A percentile compares a stretch with the other conserved stretches of the same genome.
These are phyloP conservation scores for Sisymbrium altissimum DNA, from an alignment of 345 rosid species.

Conservation along the genomic window DNA sequence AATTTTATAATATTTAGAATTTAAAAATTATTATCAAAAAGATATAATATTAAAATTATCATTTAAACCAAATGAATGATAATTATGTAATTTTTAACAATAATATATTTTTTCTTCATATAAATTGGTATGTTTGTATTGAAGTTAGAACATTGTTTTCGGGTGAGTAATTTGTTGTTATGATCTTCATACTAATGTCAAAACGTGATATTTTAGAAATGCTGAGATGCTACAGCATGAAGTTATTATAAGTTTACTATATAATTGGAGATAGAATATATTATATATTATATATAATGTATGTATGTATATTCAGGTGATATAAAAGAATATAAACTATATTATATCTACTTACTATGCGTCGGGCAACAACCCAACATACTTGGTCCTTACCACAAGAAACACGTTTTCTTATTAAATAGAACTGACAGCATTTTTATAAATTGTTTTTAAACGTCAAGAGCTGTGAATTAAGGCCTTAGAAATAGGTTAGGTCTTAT, in stretches of 20 bases:
- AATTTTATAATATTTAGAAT: too few species aligned
- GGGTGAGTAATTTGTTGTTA: too few species aligned
- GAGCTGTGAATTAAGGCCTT: neutral
- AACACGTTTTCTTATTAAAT: conserved; percentile 10
- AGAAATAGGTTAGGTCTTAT: neutral
- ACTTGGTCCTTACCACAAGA: conserved; percentile 14
- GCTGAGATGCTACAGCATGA: neutral
- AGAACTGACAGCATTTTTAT: neutral
- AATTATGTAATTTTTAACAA: too few species aligned
- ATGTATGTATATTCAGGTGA: neutral
- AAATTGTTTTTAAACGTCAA: neutral
- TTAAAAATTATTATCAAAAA: too few species aligned
- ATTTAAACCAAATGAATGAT: too few species aligned
- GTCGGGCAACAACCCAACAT: conserved; percentile 31
- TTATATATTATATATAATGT: neutral
- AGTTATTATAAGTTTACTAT: neutral
- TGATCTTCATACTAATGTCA: too few species aligned
- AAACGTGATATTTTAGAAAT: conserved; percentile 1
- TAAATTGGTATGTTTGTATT: too few species aligned
- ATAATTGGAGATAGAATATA: neutral
- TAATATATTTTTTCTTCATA: too few species aligned
- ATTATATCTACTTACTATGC: neutral
- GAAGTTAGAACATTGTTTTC: too few species aligned
- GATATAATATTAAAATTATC: too few species aligned
- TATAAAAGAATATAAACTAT: neutral